phyloP scores from a whole-genome alignment of 2,329 filamentous ascomycete genomes.

The Podosphaera xanthii region DNA sequence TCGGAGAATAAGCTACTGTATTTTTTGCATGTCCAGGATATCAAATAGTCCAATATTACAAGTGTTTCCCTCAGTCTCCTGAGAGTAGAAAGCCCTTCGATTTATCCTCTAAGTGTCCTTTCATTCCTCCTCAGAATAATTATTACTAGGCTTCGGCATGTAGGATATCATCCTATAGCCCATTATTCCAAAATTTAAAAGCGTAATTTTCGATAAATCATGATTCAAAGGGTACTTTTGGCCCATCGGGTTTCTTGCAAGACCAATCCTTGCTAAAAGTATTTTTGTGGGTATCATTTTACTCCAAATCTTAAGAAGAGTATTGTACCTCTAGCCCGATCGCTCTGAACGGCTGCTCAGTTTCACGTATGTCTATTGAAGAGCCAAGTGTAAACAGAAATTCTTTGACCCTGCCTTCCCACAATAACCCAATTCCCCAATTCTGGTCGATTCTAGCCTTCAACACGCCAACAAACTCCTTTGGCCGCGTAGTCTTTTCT shows the following conservation, averaged over 20 bases:
- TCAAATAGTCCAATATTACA: too few relatives aligned
- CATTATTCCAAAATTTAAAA: too few relatives aligned
- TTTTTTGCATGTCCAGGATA: too few relatives aligned
- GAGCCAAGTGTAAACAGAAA: constrained; percentile 79
- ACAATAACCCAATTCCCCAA: constrained; percentile 62
- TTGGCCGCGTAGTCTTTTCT: constrained; percentile 21
- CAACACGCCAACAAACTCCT: constrained; percentile 59
- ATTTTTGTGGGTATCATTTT: too few relatives aligned
- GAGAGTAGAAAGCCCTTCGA: too few relatives aligned
- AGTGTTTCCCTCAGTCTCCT: too few relatives aligned
- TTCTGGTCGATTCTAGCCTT: constrained; percentile 82
- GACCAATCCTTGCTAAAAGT: too few relatives aligned
- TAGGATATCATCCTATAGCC: too few relatives aligned
- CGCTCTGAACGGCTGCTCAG: constrained; percentile 55
- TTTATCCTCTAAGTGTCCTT: too few relatives aligned
- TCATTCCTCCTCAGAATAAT: too few relatives aligned
- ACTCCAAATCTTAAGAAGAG: constrained; percentile 34
- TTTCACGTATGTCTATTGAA: constrained; percentile 54
- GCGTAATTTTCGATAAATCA: neutral
- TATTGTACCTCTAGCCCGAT: constrained; percentile 65
- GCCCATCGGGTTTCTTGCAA: neutral
- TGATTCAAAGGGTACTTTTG: neutral
- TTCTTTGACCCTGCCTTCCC: constrained; percentile 86
- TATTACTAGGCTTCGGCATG: too few relatives aligned
- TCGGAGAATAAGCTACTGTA: too few relatives aligned